These are phyloP conservation scores for Phlyctochytrium bullatum DNA, from an alignment of 192 early-diverging fungal genomes.

Conservation along the genomic window DNA sequence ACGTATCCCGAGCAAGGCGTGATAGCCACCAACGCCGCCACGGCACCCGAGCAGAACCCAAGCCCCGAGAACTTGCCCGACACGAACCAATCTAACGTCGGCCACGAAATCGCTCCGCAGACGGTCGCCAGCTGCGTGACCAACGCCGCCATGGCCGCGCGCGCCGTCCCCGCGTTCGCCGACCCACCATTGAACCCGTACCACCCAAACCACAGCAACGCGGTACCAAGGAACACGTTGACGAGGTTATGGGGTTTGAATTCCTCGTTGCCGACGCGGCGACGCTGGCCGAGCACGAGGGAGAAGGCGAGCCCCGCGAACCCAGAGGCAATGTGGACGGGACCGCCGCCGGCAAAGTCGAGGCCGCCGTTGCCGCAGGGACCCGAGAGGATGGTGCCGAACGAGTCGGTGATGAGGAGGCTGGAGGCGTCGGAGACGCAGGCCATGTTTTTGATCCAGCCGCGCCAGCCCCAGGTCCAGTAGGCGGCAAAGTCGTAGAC, in stretches of 20 bases:
- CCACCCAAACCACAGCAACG: conserved; percentile 95
- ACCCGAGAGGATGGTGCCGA: neutral
- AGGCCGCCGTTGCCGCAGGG: conserved; percentile 66
- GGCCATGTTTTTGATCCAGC: conserved; percentile 71
- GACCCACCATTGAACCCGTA: conserved; percentile 95
- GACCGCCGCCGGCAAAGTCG: conserved; percentile 97
- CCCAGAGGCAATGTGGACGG: conserved; percentile 90
- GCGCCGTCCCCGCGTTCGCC: conserved; percentile 71
- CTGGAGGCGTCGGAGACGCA: conserved; percentile 22
- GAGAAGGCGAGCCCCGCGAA: conserved; percentile 86
- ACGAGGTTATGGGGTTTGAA: conserved; percentile 88
- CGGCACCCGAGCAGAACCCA: conserved; percentile 91
- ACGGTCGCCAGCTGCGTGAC: conserved; percentile 86
- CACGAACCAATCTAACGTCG: conserved; percentile 69
- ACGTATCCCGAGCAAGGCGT: conserved; percentile 92
- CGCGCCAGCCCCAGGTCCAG: conserved; percentile 88
- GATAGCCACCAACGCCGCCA: conserved; percentile 89
- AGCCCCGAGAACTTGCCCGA: conserved; percentile 80
- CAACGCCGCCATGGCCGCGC: conserved; percentile 81
- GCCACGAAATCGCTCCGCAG: conserved; percentile 81
- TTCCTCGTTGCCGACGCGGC: conserved; percentile 61
- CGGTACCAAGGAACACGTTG: conserved; percentile 87
- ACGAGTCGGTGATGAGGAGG: conserved; percentile 21
- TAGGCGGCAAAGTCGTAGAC: conserved; percentile 94
- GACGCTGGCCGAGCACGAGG: conserved; percentile 79